Evolutionary conservation across 1,139 yeast genomes (phyloP), one percentile per base, ranked within the genome.

Genomic region (Yamadazyma membranifaciens): DNA sequence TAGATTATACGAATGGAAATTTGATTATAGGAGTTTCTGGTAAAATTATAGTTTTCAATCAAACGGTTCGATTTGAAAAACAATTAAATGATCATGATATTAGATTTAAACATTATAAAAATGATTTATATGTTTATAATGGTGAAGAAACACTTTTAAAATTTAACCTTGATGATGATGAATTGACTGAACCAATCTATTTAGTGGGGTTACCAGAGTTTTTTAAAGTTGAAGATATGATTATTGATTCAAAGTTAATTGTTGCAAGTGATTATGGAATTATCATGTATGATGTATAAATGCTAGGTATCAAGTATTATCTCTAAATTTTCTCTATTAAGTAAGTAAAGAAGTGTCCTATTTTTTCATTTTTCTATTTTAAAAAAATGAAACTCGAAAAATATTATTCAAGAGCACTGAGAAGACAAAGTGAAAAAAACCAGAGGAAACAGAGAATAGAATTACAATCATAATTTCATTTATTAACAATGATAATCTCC

Each of bases 11-110:
- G 0, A 49, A 52, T 9, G 45, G 50, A 4, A 44, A 40, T 16
- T 41, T 63, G 27, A 44, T 65, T 20, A 48, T 57, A 9, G 70
- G 66, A 4, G 51, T 54, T 15, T 50, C 47, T 3, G 64, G 65
- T 2, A 37, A 43, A 26, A 27, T 62, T 3, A 41, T 49, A 2
- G 34, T 61, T 1, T 52, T 15, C 11, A 15, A 34, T 5, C 10
- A 35, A 6, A 33, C 36, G 20, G 38, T 44, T 12, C 42, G 36
- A 20, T 35, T 41, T 15, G 38, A 34, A 16, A 35, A 39, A 10
- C 33, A 40, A 14, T 38, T 57, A 29, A 50, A 56, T 34, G 33
- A 42, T 9, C 36, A 36, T n/a, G 25, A 11, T 6, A 22, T 38
- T 9, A 38, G 34, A 34, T 29, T 38, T 11, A 36, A 26, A 29